Conservation (phyloP, 495 filamentous ascomycete species). For the Filosporella fistucella region DNA sequence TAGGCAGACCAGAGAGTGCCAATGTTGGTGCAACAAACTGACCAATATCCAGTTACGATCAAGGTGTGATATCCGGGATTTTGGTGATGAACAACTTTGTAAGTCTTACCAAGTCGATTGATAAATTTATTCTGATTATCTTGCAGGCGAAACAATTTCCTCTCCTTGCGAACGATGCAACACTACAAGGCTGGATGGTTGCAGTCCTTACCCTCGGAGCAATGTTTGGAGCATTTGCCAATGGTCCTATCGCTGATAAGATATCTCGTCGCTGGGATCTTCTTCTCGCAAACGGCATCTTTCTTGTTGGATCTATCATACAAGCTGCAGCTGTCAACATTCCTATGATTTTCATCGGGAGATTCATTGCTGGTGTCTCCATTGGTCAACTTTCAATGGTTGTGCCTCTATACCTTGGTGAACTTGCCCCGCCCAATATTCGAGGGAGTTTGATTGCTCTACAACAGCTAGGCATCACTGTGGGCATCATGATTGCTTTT, state of each 20-base stretch:
- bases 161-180: conserved; percentile 12
- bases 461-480: conserved; percentile 50
- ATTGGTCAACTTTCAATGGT: conserved; percentile 46
- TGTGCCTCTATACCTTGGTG: conserved; percentile 45
- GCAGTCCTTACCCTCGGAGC: conserved; percentile 29
- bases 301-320: conserved; percentile 47
- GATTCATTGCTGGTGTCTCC: conserved; percentile 57
- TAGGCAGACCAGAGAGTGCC: neutral
- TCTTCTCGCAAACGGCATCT: conserved; percentile 50
- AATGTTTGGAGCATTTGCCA: conserved; percentile 39
- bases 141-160: conserved; percentile 40
- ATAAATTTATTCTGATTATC: conserved; percentile 40
- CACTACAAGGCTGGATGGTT: conserved; percentile 18
- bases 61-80: conserved; percentile 12
- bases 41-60: conserved; percentile 16
- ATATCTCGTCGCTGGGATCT: conserved; percentile 55
- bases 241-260: conserved; percentile 56
- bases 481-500: conserved; percentile 49
- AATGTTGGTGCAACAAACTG: no score
- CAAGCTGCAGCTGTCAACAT: conserved; percentile 52
- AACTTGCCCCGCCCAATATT: conserved; percentile 53
- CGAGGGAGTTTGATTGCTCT: conserved; percentile 49
- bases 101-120: neutral
- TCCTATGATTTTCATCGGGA: conserved; percentile 52
- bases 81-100: conserved; percentile 17